phyloP scores from a whole-genome alignment of 2,329 filamentous ascomycete genomes.

The Exophiala sp. region DNA sequence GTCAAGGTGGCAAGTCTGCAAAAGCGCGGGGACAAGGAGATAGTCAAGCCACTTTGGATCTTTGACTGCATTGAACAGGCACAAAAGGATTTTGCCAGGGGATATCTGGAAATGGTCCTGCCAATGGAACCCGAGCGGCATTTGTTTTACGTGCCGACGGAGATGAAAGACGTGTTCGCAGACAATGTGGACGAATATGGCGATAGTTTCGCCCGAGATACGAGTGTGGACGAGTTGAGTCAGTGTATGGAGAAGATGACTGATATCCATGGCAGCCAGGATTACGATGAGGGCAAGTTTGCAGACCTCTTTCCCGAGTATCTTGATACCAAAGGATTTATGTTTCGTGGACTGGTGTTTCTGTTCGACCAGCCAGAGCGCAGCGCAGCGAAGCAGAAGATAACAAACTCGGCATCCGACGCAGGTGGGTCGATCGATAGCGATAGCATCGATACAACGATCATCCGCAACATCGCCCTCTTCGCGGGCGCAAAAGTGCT shows the following conservation, averaged over 20 bases:
- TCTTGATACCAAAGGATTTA: constrained; percentile 35
- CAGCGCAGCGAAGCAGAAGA: background rate
- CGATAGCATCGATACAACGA: constrained; percentile 31
- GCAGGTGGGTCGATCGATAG: background rate
- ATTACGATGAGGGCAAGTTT: constrained; percentile 28
- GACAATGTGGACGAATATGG: constrained; percentile 67
- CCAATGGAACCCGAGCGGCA: constrained; percentile 62
- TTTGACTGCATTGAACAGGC: constrained; percentile 66
- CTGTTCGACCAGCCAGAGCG: constrained; percentile 36
- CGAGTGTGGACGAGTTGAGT: constrained; percentile 56
- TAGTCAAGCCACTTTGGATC: constrained; percentile 77
- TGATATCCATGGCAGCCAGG: constrained; percentile 25
- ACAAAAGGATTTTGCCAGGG: constrained; percentile 47
- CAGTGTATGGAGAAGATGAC: constrained; percentile 33
- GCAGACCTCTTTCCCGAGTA: constrained; percentile 26
- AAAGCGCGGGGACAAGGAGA: constrained; percentile 63
- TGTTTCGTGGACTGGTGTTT: constrained; percentile 45
- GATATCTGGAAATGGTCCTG: constrained; percentile 53
- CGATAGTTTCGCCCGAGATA: constrained; percentile 75
- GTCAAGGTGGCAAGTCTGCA: constrained; percentile 80
- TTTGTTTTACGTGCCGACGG: constrained; percentile 61
- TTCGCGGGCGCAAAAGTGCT: constrained; percentile 63
- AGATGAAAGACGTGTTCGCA: constrained; percentile 44
- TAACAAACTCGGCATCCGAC: background rate
- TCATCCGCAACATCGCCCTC: constrained; percentile 53